Evolutionary conservation across 768 basidiomycete species (phyloP), one percentile per base, ranked within the genome.

Genomic region (Tephrocybe sp.): DNA sequence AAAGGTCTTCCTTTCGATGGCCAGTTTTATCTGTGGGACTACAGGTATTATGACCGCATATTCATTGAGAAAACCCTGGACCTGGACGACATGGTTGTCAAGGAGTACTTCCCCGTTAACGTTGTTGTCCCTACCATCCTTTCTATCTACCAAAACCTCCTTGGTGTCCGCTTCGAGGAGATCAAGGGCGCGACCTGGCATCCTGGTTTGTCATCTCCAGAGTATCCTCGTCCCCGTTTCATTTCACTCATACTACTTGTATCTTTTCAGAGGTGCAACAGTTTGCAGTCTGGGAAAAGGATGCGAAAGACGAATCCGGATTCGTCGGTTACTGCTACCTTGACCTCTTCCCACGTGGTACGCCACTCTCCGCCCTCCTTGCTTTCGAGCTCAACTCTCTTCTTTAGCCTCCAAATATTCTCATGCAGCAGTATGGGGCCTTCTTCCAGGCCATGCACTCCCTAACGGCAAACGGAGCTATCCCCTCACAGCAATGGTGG

Each of bases 311-410:
- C 55, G 82, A 74, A 57, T 74, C 82, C 0, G 87, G 75, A 20
- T 94, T 94, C 60, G 63, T 93, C 16, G 92, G 92, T 2, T 87
- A 91, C 66, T 89, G 89, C 63, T 91, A 91, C 60, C 85, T 94
- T 23, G 92, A 95, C 60, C 77, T 95, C 36, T 92, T 87, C 76
- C 90, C 90, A 49, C 83, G 90, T 19, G 78, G 89, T 89, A 63
- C 10, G 68, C 64, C 34, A 30, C 36, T 26, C 22, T 43, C 6
- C 23, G n/a, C 19, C 19, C 52, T 33, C 36, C 50, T 54, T 19
- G n/a, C 42, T 30, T 40, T 32, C 32, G 36, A 34, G 39, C 35
- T 48, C 39, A n/a, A 16, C 31, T 40, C 40, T 19, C 13, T 48
- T 30, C 17, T 39, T 5, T 54, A 89, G 88, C 75, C 41, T 77